A percentile compares a stretch with the other conserved stretches of the same genome.
Conservation (phyloP, 169 alveolate species). For the Miamiensis avidus region DNA sequence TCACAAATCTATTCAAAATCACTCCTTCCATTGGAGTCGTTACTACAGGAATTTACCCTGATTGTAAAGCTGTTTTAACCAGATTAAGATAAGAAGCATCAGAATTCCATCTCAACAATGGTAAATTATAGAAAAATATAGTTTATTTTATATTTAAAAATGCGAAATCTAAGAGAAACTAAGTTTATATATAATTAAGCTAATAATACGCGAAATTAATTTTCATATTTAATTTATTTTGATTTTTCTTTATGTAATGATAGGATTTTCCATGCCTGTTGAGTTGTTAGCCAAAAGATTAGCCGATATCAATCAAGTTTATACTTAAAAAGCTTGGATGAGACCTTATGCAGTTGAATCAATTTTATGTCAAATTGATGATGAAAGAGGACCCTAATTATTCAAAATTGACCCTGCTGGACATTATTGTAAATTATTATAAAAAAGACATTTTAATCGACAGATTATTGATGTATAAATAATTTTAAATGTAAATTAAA, state of each 20-base stretch:
- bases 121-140: constrained; percentile 32
- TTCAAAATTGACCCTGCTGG: constrained; percentile 87
- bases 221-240: neutral
- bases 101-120: constrained; percentile 72
- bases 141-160: neutral
- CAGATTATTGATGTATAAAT: neutral
- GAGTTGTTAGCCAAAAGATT: constrained; percentile 72
- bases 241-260: neutral
- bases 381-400: constrained; percentile 82
- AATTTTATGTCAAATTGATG: constrained; percentile 74
- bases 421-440: constrained; percentile 11
- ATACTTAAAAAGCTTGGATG: constrained; percentile 71
- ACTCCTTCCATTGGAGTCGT: constrained; percentile 82
- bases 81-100: constrained; percentile 77
- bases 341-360: constrained; percentile 73
- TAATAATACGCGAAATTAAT: neutral
- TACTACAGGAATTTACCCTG: constrained; percentile 81
- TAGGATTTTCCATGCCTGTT: constrained; percentile 70
- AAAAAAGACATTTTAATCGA: neutral
- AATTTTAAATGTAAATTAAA: neutral
- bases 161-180: neutral
- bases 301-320: constrained; percentile 68
- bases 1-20: constrained; percentile 80
- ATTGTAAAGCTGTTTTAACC: constrained; percentile 78
- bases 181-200: too few species aligned